Base-by-base conservation (phyloP, 2,329 filamentous ascomycete genomes). In the Daldinia eschscholtzii region DNA sequence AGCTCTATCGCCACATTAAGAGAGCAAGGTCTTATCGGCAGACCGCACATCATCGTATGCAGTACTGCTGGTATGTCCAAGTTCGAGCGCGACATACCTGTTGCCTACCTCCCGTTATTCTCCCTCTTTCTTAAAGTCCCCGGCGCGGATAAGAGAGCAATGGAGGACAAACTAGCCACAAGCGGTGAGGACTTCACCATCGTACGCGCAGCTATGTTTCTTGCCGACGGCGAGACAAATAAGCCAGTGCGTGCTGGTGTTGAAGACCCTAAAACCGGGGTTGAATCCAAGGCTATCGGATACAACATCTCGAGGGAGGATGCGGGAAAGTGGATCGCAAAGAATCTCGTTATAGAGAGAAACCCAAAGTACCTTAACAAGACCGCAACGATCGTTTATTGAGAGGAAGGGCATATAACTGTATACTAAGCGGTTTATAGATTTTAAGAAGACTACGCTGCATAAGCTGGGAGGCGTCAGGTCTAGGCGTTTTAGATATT, bases 241-340 rank as follows among this genome's bases (percentile, higher is more conserved):
- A 71, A 68, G 6, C 42, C 57, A n/a, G 72, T 84, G 42, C 75
- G 82, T 1, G 80, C 79, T 0, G 83, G 82, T 1, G 62, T 83
- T 4, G 83, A 84, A 69, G 81, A 84, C 56, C 77, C 75, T 37
- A 69, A 50, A 0, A 61, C 62, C 5, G 61, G 65, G 4, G 13
- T 65, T 5, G 59, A 69, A 28, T 52, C 52, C 6, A 60, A 39
- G 33, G 83, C 77, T 2, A 73, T 85, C 3, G 85, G 85, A 2
- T 86, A 85, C 65, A 80, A 77, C 0, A 84, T 87, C 44, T 81
- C 79, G 5, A 74, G 84, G 37, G 82, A 83, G 68, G 85, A 86
- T 65, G 80, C 82, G 4, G 85, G 85, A 0, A 77, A 71, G 63
- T 87, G 84, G 82, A 77, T 86, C 10, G 82, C 80, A 23, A 74